Base-by-base conservation (phyloP, 345 rosid genomes). In the Draba incana region DNA sequence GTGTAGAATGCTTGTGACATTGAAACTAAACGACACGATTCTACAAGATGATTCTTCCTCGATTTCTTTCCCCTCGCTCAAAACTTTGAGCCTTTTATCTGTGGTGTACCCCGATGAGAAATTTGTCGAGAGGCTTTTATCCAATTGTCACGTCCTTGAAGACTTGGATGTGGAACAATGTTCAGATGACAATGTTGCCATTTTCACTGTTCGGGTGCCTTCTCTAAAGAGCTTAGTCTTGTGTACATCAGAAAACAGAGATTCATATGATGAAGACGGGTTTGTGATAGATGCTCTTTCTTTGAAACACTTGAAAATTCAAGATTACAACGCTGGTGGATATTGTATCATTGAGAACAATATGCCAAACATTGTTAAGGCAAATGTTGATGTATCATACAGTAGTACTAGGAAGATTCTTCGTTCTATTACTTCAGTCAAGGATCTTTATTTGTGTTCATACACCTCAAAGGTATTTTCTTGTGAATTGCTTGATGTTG, bases 391-490 rank as follows among this genome's bases (percentile, higher is more conserved):
- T 8, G 9, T 46, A 1, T 0, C 1, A 23, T 39, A 12, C 20
- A 0, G 0, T 8, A 2, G 3, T 23, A 15, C 2, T 15, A 0
- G 16, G 30, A 16, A 41, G 2, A 11, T 27, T 41, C 12, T 65
- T 27, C 13, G 50, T 6, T 43, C 8, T 27, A 27, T 65, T 6
- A 3, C 42, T 65, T 27, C 60, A 25, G 70, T 28, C 50, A 42
- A 52, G 35, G 6, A 5, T 31, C 35, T 31, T 7, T 6, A 31
- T 23, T 25, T 70, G 1, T 52, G 75, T n/a, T 0, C 61, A 42
- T 23, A 54, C 43, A 52, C 16, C 20, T 52, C 61, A 52, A 51
- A 42, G 62, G 75, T 70, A 66, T 28, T 28, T 28, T 28, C 30
- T 28, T 28, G 20, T 20, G 20, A 20, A 20, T 1, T 20, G 20